phyloP scores from a whole-genome alignment of 2,329 filamentous ascomycete species.

The Phoma sp. region DNA sequence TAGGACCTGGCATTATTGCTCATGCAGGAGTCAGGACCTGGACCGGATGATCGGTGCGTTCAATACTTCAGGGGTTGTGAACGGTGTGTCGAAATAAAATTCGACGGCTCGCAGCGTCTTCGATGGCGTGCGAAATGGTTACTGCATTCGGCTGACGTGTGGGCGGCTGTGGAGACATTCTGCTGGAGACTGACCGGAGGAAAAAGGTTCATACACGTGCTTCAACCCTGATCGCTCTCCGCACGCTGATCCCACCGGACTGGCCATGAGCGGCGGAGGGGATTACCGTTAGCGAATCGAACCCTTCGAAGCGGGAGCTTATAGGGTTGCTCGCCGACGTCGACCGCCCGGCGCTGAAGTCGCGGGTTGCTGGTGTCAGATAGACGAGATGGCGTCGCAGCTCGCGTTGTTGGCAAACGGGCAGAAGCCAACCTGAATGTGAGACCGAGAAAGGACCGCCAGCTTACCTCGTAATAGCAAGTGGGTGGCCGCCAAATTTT shows the following conservation, averaged over 20 bases:
- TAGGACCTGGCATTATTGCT: background rate
- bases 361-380: constrained; percentile 15
- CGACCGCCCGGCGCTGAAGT: constrained; percentile 15
- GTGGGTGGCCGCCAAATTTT: constrained; percentile 4
- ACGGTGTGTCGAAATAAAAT: background rate
- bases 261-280: constrained; percentile 6
- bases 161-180: constrained; percentile 2
- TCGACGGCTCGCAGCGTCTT: background rate
- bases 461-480: constrained; percentile 3
- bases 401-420: background rate
- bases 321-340: constrained; percentile 24
- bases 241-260: constrained; percentile 1
- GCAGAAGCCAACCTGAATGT: constrained; percentile 2
- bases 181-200: constrained; percentile 3
- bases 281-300: background rate
- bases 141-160: background rate
- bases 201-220: constrained; percentile 1
- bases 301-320: background rate
- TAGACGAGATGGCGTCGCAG: constrained; percentile 12
- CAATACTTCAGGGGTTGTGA: background rate
- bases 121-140: constrained; percentile 1
- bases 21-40: constrained; percentile 3
- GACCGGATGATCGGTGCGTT: constrained; percentile 4
- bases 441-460: constrained; percentile 11
- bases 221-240: background rate